These are phyloP conservation scores for Phytophthora multivora DNA, from an alignment of 352 stramenopile genomes.

Conservation along the genomic window DNA sequence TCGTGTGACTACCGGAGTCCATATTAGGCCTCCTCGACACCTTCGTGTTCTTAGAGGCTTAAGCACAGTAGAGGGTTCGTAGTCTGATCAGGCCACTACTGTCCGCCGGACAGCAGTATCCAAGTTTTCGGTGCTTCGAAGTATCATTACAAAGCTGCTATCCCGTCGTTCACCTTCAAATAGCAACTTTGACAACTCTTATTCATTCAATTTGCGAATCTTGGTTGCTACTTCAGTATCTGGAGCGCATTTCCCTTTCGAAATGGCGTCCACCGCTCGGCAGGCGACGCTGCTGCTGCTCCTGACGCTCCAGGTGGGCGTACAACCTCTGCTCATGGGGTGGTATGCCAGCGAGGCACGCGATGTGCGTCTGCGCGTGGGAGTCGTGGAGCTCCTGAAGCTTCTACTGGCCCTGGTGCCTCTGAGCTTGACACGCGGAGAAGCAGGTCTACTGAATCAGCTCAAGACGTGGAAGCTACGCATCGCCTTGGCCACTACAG, in stretches of 20 bases:
- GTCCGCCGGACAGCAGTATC: no score
- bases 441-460: slow-evolving; percentile 40
- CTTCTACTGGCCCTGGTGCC: slow-evolving; percentile 65
- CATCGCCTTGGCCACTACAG: slow-evolving; percentile 64
- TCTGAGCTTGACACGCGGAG: slow-evolving; percentile 53
- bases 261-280: slow-evolving; percentile 32
- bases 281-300: slow-evolving; percentile 67
- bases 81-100: no score
- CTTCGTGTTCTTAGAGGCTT: no score
- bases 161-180: slow-evolving; percentile 1
- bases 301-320: slow-evolving; percentile 75
- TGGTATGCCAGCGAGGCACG: slow-evolving; percentile 67
- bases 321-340: slow-evolving; percentile 79
- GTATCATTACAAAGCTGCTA: not conserved
- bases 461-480: slow-evolving; percentile 72
- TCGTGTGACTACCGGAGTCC: no score
- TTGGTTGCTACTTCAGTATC: not conserved
- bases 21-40: no score
- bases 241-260: no score
- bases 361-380: slow-evolving; percentile 72
- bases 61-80: no score
- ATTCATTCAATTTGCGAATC: not conserved
- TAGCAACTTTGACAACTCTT: not conserved
- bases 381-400: slow-evolving; percentile 80
- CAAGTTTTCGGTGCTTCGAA: no score